A percentile compares a stretch with the other conserved stretches of the same genome.
These are phyloP conservation scores for Rhizophora mangle DNA, from an alignment of 345 rosid genomes.

Conservation along the genomic window DNA sequence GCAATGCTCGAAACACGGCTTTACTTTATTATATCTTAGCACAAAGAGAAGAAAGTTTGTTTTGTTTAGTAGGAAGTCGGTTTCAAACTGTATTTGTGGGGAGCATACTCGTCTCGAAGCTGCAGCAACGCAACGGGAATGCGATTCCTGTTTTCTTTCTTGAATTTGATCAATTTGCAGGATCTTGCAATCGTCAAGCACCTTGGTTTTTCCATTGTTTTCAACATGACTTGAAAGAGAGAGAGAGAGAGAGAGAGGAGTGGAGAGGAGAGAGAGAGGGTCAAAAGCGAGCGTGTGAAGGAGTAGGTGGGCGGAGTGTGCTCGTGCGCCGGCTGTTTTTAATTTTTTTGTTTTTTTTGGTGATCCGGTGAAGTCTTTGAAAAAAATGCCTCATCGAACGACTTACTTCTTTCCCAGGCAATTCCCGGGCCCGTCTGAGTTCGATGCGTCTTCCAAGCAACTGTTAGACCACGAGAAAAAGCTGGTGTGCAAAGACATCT, in stretches of 20 bases:
- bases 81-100: no score
- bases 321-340: not conserved
- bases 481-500: conserved; percentile 5
- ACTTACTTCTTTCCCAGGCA: conserved; percentile 99
- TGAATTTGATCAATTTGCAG: conserved; percentile 12
- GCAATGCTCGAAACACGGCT: not conserved
- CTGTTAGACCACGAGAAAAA: conserved; percentile 57
- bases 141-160: not conserved
- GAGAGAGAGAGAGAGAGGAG: not conserved
- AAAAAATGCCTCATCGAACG: conserved; percentile 86
- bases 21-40: not conserved
- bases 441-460: conserved; percentile 47
- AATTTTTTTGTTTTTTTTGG: no score
- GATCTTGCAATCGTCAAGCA: not conserved
- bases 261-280: conserved; percentile 6
- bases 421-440: conserved; percentile 69
- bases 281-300: not conserved
- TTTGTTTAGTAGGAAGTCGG: no score
- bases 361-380: conserved; percentile 13
- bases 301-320: not conserved
- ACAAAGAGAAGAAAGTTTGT: no score
- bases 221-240: not conserved
- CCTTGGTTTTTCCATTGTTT: not conserved
- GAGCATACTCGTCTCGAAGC: not conserved
- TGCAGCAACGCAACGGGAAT: not conserved